Evolutionary conservation across 768 basidiomycete species (phyloP), one percentile per base, ranked within the genome.

Genomic region (Termitomyces sp.): DNA sequence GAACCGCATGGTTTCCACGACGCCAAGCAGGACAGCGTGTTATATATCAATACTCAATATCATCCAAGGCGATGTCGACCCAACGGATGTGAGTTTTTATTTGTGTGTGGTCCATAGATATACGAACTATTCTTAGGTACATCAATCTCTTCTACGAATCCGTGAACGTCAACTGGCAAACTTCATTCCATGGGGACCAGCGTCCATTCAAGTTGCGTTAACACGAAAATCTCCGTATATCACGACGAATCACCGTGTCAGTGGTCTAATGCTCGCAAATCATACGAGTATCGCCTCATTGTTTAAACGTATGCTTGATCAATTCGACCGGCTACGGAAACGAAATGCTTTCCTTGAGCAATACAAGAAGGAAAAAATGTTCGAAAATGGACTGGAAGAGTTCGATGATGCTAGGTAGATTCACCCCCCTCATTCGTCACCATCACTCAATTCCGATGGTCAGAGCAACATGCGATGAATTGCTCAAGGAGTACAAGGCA

Each of bases 101-200:
- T 54, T 40, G 52, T 52, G 14, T 23, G 30, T 41, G 23, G 9
- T 30, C 30, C 40, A 40, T 28, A 17, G 3, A 17, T 26, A 19
- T 30, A 51, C 12, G 7, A 40, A 19, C 40, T 37, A 48, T 51
- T 54, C 7, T 33, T 40, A 97, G 94, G 92, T 97, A 10, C 97
- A 99, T 67, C 96, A 98, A 83, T 96, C 94, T 9, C 78, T 99
- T 21, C 81, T 99, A 26, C 87, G 97, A 10, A 98, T 99, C 64
- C 87, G 97, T 42, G 97, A 99, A 72, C 84, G 97, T 28, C 92
- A 97, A 64, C 78, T 98, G 26, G 97, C 97, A 15, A 95, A 91
- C 67, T 98, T 99, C 70, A 98, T 99, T 60, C 97, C 97, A 6
- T 99, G 97, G 97, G 97, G 97, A 12, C 97, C 97, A 0, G 95